Base-by-base conservation (phyloP, 1,284 basidiomycete genomes). In the Xanthoconium separans region DNA sequence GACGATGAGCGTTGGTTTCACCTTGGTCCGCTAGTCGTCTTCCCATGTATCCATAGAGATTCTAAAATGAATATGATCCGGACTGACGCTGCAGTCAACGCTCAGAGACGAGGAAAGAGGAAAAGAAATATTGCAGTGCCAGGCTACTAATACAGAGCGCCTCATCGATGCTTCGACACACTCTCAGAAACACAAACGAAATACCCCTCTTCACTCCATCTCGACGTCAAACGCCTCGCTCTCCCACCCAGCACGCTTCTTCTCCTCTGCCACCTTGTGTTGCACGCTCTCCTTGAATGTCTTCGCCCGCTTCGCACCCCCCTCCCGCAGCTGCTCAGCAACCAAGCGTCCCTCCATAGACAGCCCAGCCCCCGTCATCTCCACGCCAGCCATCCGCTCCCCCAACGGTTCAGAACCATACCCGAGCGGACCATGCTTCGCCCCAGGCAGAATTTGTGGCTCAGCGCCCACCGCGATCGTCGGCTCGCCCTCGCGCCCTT, bases 381-480 rank as follows among this genome's bases (percentile, higher is more conserved):
- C 69, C 11, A 65, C 57, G 6, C 68, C 66, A 47, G 39, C 10
- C 0, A 60, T 6, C 30, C 70, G 68, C 52, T 77, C 72, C 27
- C 58, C 63, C 22, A 85, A 43, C 2, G 75, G 72, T 62, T 82
- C 77, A 4, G 80, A 76, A 15, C 75, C 74, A 3, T 73, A 82
- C 1, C 81, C 85, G 46, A 81, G 63, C 1, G 86, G 85, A 0
- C 86, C 87, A 3, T 71, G 75, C 74, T 88, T 86, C 57, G 83
- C 77, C 0, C 83, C 82, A 22, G 77, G 68, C 33, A 89, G 66
- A 37, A 89, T 79, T 72, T 89, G 86, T 37, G 86, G 86, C 68
- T 86, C 85, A 4, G 78, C 83, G 5, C 86, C 86, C 70, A 88
- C 70, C 2, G 86, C 86, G 45, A 88, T 79, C 50, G 71, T 69